phyloP scores from a whole-genome alignment of 345 rosid genomes.

The Eucalyptus grandis region DNA sequence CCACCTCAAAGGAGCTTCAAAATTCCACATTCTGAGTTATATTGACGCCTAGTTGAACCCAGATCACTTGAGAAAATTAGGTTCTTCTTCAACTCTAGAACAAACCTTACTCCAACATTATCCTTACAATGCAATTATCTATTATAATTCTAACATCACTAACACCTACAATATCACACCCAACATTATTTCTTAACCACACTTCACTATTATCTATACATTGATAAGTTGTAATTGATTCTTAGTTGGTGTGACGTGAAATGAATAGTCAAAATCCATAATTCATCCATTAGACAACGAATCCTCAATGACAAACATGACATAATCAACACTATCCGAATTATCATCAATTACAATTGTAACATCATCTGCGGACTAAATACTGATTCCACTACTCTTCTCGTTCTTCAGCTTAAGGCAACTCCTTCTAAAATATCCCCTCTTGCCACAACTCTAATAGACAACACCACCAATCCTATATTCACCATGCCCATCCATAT shows the following conservation, averaged over 20 bases:
- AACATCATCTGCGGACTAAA: not conserved
- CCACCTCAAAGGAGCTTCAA: not conserved
- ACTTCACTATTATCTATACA: not conserved
- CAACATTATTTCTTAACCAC: fast-evolving
- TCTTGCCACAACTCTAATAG: not conserved
- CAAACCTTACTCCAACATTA: not conserved
- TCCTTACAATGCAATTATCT: not conserved
- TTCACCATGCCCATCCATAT: not conserved
- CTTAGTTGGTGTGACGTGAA: not conserved
- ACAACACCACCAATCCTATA: not conserved
- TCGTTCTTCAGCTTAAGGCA: not conserved
- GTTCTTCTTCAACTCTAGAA: not conserved
- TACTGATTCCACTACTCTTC: not conserved
- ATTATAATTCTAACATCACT: not conserved
- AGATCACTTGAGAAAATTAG: not conserved
- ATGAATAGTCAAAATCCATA: not conserved
- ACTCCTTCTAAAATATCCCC: no score
- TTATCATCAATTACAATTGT: no score
- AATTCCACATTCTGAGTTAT: not conserved
- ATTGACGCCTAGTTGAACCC: not conserved
- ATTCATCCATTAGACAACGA: not conserved
- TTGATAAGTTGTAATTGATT: not conserved
- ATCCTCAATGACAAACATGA: not conserved
- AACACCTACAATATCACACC: not conserved
- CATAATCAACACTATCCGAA: not conserved